Conservation (phyloP, 805 yeast genomes). For the Yarrowia hollandica region DNA sequence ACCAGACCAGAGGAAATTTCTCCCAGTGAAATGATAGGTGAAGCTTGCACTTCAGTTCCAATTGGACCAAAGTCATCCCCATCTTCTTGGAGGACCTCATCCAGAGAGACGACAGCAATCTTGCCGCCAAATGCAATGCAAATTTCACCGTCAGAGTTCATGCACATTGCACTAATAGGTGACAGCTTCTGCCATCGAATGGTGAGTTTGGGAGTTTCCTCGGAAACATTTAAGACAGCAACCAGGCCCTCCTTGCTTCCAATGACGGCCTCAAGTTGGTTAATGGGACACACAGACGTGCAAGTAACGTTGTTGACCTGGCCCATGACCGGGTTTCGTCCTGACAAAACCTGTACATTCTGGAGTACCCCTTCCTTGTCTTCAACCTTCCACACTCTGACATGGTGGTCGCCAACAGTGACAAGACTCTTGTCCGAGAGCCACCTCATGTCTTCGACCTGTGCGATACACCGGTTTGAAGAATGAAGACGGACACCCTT, state of each 20-base stretch:
- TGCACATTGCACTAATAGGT: background rate
- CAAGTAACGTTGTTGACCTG: constrained; percentile 52
- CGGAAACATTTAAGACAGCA: constrained; percentile 31
- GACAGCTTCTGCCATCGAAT: constrained; percentile 15
- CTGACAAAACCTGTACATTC: constrained; percentile 47
- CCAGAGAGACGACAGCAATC: constrained; percentile 1
- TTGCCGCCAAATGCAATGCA: constrained; percentile 17
- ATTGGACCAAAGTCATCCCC: constrained; percentile 6
- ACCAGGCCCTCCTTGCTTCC: constrained; percentile 39
- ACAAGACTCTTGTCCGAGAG: constrained; percentile 48
- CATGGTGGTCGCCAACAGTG: constrained; percentile 61
- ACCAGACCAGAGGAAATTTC: background rate
- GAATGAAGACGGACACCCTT: constrained; percentile 46
- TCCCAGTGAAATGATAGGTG: background rate
- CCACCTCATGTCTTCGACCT: constrained; percentile 60
- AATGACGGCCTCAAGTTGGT: constrained; percentile 38
- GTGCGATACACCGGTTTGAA: constrained; percentile 63
- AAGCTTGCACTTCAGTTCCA: constrained; percentile 1
- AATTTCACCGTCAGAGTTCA: background rate
- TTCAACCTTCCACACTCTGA: constrained; percentile 60
- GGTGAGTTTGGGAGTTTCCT: constrained; percentile 8
- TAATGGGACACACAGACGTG: constrained; percentile 44
- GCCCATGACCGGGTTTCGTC: constrained; percentile 61
- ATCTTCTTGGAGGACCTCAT: constrained; percentile 8
- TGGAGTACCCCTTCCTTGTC: constrained; percentile 29